A percentile compares a stretch with the other conserved stretches of the same genome.
These are phyloP conservation scores for Kluyveromyces starmeri DNA, from an alignment of 805 yeast genomes.

Conservation along the genomic window DNA sequence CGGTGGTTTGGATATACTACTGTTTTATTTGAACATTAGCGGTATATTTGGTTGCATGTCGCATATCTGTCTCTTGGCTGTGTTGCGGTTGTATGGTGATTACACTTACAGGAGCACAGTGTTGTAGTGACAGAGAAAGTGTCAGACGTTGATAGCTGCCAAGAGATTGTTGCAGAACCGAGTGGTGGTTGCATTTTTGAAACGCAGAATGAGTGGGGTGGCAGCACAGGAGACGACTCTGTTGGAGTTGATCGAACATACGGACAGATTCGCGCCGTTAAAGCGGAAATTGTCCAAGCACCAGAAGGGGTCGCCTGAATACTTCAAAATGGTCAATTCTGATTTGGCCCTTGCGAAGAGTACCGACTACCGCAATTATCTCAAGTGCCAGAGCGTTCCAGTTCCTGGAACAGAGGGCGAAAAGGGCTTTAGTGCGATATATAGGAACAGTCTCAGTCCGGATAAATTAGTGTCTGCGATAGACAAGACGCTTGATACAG, in stretches of 20 bases:
- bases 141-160: no score
- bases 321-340: constrained; percentile 15
- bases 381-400: constrained; percentile 28
- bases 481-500: constrained; percentile 39
- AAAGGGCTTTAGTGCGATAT: constrained; percentile 44
- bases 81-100: no score
- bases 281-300: constrained; percentile 14
- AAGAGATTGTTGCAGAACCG: no score
- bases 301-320: constrained; percentile 22
- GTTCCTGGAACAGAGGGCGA: constrained; percentile 30
- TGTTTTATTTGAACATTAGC: no score
- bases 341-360: constrained; percentile 20
- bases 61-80: no score
- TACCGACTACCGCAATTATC: constrained; percentile 17
- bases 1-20: no score
- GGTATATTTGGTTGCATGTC: no score
- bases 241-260: constrained; percentile 19
- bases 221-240: constrained; percentile 10
- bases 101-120: no score
- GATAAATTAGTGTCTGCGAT: constrained; percentile 30
- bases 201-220: not conserved
- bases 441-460: constrained; percentile 35
- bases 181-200: no score
- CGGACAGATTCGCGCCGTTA: constrained; percentile 14
- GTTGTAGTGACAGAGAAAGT: no score